A percentile compares a stretch with the other conserved stretches of the same genome.
Evolutionary conservation across 2,329 filamentous ascomycete genomes (phyloP).

Genomic region (Xylaria sp.): DNA sequence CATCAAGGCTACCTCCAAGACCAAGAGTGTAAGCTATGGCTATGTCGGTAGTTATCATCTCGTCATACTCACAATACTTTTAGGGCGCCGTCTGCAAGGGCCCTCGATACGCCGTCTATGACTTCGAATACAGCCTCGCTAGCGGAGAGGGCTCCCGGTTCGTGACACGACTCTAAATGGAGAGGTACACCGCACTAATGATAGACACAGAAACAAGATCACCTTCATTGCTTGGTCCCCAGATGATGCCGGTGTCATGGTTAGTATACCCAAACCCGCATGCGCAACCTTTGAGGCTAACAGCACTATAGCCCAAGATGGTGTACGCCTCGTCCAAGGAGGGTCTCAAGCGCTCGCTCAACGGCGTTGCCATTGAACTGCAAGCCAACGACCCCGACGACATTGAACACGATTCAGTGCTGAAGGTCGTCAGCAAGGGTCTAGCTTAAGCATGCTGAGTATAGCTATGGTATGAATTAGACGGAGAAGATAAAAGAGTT

Average conservation of each 20-base stretch:
- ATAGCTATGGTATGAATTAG: constrained; percentile 23
- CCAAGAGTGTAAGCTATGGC: constrained; percentile 65
- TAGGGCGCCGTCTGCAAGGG: constrained; percentile 71
- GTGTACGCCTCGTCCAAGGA: constrained; percentile 91
- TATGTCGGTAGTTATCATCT: neutral
- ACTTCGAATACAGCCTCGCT: constrained; percentile 80
- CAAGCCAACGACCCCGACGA: constrained; percentile 87
- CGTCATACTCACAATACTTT: constrained; percentile 51
- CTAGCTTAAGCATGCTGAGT: constrained; percentile 55
- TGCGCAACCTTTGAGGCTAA: constrained; percentile 27
- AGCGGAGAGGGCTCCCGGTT: constrained; percentile 78
- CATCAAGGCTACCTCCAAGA: constrained; percentile 76
- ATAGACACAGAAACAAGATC: constrained; percentile 73
- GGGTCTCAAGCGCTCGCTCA: constrained; percentile 81
- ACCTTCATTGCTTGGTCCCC: constrained; percentile 83
- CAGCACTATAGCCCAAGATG: constrained; percentile 75
- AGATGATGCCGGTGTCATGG: constrained; percentile 82
- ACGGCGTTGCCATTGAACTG: constrained; percentile 78
- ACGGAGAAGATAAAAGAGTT: constrained; percentile 27
- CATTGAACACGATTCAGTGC: constrained; percentile 79
- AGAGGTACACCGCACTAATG: constrained; percentile 26
- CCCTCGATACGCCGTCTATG: constrained; percentile 85
- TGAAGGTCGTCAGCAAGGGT: constrained; percentile 73
- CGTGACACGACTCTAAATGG: constrained; percentile 46
- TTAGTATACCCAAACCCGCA: constrained; percentile 53